A percentile compares a stretch with the other conserved stretches of the same genome.
Conservation (phyloP, 1,139 yeast species). For the Suhomyces bokatorum region DNA sequence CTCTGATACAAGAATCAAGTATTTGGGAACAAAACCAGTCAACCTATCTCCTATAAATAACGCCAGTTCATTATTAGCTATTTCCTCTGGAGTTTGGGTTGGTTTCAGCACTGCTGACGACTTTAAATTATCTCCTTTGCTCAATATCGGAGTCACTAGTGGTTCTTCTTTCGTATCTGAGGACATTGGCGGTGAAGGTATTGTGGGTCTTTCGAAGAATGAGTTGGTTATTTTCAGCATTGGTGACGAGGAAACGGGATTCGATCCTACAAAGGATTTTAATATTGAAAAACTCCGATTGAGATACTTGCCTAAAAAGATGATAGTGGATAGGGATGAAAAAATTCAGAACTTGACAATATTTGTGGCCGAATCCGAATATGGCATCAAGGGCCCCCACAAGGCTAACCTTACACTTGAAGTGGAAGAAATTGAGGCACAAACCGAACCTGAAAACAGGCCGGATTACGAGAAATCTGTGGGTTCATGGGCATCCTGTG, state of each 20-base stretch:
- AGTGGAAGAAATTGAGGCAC: constrained; percentile 13
- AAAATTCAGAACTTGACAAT: constrained; percentile 19
- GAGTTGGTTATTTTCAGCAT: constrained; percentile 61
- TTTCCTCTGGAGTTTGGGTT: constrained; percentile 47
- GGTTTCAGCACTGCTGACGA: constrained; percentile 26
- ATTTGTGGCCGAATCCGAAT: constrained; percentile 51
- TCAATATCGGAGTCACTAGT: constrained; percentile 27
- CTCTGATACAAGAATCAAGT: constrained; percentile 68
- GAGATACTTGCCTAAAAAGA: constrained; percentile 54
- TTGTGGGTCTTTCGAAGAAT: constrained; percentile 60
- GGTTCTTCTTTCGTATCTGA: constrained; percentile 62
- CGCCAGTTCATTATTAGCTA: constrained; percentile 36
- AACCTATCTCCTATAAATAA: constrained; percentile 39
- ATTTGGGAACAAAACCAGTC: constrained; percentile 69
- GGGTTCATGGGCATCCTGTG: constrained; percentile 50
- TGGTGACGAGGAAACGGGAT: constrained; percentile 38
- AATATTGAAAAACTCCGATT: constrained; percentile 45
- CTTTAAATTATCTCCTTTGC: constrained; percentile 46
- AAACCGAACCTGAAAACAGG: constrained; percentile 26
- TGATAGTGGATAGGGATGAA: constrained; percentile 28
- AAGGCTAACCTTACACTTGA: not conserved
- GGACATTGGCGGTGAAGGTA: constrained; percentile 61
- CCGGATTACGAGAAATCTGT: constrained; percentile 25
- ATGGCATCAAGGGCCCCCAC: constrained; percentile 36
- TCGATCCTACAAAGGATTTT: constrained; percentile 48